phyloP scores from a whole-genome alignment of 805 yeast species.

The Debaryomyces tyrocola region DNA sequence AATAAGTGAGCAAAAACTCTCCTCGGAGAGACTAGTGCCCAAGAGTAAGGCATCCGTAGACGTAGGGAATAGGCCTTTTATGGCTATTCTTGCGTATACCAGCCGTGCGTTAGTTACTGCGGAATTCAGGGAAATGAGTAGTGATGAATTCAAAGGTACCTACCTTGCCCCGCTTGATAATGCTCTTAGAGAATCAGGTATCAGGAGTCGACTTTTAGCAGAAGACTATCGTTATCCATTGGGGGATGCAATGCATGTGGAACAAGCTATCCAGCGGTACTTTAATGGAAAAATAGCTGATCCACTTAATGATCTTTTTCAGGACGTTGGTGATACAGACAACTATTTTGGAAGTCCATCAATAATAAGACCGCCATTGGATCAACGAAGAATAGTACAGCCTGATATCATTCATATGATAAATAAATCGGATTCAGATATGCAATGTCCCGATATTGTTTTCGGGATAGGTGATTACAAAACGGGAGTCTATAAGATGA shows the following conservation, averaged over 20 bases:
- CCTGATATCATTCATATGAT: background rate
- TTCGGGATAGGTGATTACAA: constrained; percentile 2
- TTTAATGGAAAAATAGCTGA: background rate
- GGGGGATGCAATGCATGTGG: background rate
- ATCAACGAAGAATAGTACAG: background rate
- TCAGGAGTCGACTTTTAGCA: background rate
- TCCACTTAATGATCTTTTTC: background rate
- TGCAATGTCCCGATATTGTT: background rate
- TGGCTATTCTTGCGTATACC: no score
- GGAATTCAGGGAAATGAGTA: no score
- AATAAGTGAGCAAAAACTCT: no score
- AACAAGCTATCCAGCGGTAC: background rate
- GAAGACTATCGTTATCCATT: background rate
- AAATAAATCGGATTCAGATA: background rate
- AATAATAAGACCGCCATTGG: background rate
- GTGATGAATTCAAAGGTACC: no score
- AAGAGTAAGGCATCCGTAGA: no score
- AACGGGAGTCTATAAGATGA: background rate
- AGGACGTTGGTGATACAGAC: background rate
- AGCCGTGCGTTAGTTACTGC: no score
- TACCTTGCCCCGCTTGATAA: constrained; percentile 4
- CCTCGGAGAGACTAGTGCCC: no score
- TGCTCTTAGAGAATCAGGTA: background rate
- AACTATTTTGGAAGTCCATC: background rate
- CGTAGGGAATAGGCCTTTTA: no score